Evolutionary conservation across 2,329 filamentous ascomycete species (phyloP), one percentile per base, ranked within the genome.

Genomic region (Aspergillus sojae): DNA sequence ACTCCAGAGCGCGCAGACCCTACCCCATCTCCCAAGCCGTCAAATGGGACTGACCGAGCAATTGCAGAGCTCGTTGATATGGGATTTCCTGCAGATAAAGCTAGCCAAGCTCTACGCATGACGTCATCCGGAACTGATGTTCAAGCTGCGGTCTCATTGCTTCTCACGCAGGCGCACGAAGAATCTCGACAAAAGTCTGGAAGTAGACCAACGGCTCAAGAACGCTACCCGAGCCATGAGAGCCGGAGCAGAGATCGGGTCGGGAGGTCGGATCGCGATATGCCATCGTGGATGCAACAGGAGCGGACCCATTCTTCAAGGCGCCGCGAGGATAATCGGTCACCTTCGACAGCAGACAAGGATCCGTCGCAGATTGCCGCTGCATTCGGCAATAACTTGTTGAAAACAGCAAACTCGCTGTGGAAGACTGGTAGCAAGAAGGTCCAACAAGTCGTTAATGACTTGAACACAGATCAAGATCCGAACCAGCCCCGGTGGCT

Each of bases 351-450:
- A 50, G 81, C 77, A 9, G 91, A 93, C 1, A 88, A 84, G 59
- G 94, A 97, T 70, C 84, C 96, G 61, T 84, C 92, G 19, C 93
- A 94, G 72, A 86, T 90, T 50, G 94, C 94, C 2, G 88, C 92
- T 6, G 91, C 94, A 39, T 84, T 98, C 73, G 92, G 95, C 0
- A 92, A 82, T 52, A 96, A 86, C 65, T 79, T 99, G 14, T 89
- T 98, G 77, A 99, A 99, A 77, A 95, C 94, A 3, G 95, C 95
- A 2, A 96, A 96, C 69, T 94, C 92, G 0, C 80, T 98, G 0
- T 99, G 95, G 95, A 99, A 97, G 75, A 92, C 91, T 3, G 89
- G 94, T 0, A 92, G 94, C 74, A 99, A 97, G 79, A 94, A 92
- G 75, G 87, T 98, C 62, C 93, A 96, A 72, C 93, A 95, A 77